phyloP scores from a whole-genome alignment of 805 yeast species.

The Metschnikowia vanudenii region DNA sequence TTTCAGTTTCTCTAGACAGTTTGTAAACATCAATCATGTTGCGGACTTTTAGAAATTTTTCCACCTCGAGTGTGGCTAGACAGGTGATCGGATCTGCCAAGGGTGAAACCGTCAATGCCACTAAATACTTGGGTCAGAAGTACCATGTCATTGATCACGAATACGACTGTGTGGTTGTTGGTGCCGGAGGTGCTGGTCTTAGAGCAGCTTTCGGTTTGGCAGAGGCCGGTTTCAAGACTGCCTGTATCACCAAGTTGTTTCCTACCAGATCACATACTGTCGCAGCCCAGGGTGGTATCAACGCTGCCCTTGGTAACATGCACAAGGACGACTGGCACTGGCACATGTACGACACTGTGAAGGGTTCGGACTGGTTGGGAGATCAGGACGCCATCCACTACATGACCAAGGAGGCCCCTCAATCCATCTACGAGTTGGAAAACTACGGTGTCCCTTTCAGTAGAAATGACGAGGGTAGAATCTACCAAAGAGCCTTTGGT shows the following conservation, averaged over 20 bases:
- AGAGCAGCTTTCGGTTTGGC: conserved; percentile 98
- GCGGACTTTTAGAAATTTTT: conserved; percentile 27
- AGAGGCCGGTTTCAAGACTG: conserved; percentile 95
- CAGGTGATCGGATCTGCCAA: conserved; percentile 41
- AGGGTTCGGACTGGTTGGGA: conserved; percentile 99
- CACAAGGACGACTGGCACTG: conserved; percentile 98
- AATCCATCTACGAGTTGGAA: conserved; percentile 92
- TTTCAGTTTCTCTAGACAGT: background rate
- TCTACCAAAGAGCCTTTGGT: conserved; percentile 98
- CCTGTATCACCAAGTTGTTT: conserved; percentile 94
- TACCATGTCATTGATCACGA: conserved; percentile 96
- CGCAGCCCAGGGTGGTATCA: conserved; percentile 99
- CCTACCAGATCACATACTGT: conserved; percentile 99
- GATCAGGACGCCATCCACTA: conserved; percentile 99
- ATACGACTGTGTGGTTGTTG: conserved; percentile 95
- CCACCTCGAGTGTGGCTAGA: conserved; percentile 26
- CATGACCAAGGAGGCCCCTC: conserved; percentile 98
- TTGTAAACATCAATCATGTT: conserved; percentile 13
- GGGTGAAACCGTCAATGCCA: conserved; percentile 40
- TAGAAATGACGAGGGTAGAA: conserved; percentile 93
- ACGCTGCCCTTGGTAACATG: conserved; percentile 98
- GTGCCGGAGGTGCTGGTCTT: conserved; percentile 99
- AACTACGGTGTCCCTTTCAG: conserved; percentile 99
- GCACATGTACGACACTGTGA: conserved; percentile 99
- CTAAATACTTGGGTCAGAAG: conserved; percentile 53